Conservation (phyloP, 176 grass and related monocot species). For the Avena eriantha region DNA sequence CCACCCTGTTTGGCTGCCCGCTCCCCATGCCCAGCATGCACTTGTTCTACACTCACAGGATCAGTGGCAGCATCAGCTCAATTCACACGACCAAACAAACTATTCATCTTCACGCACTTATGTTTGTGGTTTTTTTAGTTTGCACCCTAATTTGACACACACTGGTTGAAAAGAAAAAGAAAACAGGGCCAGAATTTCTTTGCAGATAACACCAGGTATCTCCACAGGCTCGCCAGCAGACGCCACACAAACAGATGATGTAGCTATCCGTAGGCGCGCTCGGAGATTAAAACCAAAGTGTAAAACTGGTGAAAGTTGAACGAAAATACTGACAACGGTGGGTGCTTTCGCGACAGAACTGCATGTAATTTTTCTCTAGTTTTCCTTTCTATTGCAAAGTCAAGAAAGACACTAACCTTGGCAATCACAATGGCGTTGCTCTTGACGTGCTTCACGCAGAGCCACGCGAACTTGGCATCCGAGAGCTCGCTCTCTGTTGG, state of each 20-base stretch:
- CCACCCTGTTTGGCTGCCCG: slow-evolving; percentile 82
- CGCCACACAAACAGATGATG: not conserved
- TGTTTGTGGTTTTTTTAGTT: too few species aligned
- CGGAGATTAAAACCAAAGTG: not conserved
- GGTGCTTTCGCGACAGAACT: not conserved
- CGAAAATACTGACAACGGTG: not conserved
- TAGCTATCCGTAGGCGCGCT: not conserved
- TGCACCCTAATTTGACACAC: not conserved
- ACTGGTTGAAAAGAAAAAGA: not conserved
- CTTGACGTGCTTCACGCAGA: slow-evolving; percentile 97
- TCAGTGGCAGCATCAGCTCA: not conserved
- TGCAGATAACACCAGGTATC: not conserved
- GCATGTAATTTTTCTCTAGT: too few species aligned
- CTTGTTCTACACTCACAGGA: slow-evolving; percentile 52
- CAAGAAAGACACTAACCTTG: slow-evolving; percentile 61
- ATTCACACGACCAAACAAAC: not conserved
- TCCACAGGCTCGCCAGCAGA: not conserved
- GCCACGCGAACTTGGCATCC: slow-evolving; percentile 86
- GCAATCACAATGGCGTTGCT: slow-evolving; percentile 97
- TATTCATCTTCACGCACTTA: too few species aligned
- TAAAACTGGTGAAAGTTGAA: not conserved
- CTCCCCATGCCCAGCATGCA: slow-evolving; percentile 99
- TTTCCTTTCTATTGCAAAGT: not conserved
- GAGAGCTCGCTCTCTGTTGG: slow-evolving; percentile 50
- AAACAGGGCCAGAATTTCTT: not conserved